Base-by-base conservation (phyloP, 2,329 filamentous ascomycete species). In the Fusarium nematophilum region DNA sequence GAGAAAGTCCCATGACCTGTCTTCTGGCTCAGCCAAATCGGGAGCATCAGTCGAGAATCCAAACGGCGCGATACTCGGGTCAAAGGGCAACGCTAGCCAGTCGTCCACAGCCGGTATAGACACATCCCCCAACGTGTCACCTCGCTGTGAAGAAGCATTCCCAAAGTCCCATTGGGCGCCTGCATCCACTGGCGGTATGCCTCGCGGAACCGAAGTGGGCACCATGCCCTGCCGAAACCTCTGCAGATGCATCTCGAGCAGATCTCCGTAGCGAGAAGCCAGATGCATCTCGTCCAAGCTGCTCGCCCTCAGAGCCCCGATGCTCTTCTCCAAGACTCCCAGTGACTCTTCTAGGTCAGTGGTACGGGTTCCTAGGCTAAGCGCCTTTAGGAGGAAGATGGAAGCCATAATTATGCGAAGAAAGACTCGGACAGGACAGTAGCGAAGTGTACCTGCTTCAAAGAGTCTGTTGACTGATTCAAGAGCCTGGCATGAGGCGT, bases 331-430 rank as follows among this genome's bases (percentile, higher is more conserved):
- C 5, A 59, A 38, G 8, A 49, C 33, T 0, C 34, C 31, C 3
- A 67, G 50, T 0, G 64, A 66, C 0, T 21, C 23, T 2, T 64
- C 47, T 0, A 67, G 14, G 15, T 66, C 55, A 3, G 51, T 40
- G 3, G 50, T 62, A 3, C 52, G 45, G 1, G 50, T 53, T 7
- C 54, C 57, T 3, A 66, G 40, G 5, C 64, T 54, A 0, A 66
- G 53, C 0, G 55, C 67, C 23, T 79, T 79, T 63, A 85, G 78
- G 4, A 85, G 71, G 51, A 85, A 84, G 5, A 86, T 83, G 0
- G 83, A 84, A 0, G 81, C 81, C 3, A 81, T 83, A 3, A 81
- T 83, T 38, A 84, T 79, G 18, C 83, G 79, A 3, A 85, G 70
- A 48, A 83, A 83, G 11, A 84, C 81, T 14, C 82, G 74, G 2